Conservation (phyloP, 306 rosid genomes). For the Dryas drummondii region DNA sequence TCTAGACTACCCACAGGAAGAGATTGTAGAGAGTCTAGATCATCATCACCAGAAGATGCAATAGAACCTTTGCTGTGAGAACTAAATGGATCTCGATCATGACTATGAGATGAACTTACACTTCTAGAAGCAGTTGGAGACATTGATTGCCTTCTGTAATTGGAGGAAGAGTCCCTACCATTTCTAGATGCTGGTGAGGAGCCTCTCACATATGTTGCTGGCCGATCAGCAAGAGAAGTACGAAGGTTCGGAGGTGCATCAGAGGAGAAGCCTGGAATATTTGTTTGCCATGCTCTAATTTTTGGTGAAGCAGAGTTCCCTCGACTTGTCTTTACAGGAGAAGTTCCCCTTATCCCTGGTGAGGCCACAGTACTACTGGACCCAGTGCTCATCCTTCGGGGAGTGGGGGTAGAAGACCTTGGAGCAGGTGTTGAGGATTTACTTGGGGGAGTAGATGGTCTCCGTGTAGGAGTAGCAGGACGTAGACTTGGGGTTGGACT, state of each 20-base stretch:
- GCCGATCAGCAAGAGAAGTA: slow-evolving; percentile 78
- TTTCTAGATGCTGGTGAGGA: slow-evolving; percentile 81
- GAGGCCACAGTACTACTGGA: slow-evolving; percentile 45
- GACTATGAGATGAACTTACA: slow-evolving; percentile 66
- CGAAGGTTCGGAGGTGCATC: slow-evolving; percentile 87
- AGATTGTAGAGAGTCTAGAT: slow-evolving; percentile 73
- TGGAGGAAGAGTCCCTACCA: slow-evolving; percentile 57
- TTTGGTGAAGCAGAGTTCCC: slow-evolving; percentile 90
- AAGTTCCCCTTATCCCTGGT: slow-evolving; percentile 62
- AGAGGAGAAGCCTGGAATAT: slow-evolving; percentile 82
- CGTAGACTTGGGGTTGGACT: slow-evolving; percentile 65
- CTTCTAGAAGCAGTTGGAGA: slow-evolving; percentile 84
- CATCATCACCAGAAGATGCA: slow-evolving; percentile 81
- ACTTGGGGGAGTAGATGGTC: slow-evolving; percentile 79
- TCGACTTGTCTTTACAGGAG: slow-evolving; percentile 61
- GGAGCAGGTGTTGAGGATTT: slow-evolving; percentile 56
- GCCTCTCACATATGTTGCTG: slow-evolving; percentile 80
- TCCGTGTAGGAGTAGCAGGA: slow-evolving; percentile 55
- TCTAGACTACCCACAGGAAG: slow-evolving; percentile 62
- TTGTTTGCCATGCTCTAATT: slow-evolving; percentile 82
- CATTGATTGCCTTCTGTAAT: slow-evolving; percentile 62
- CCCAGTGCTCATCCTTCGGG: slow-evolving; percentile 66
- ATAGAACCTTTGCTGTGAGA: slow-evolving; percentile 77
- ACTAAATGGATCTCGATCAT: slow-evolving; percentile 72
- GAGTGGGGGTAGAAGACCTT: slow-evolving; percentile 66